Conservation (phyloP, 352 stramenopile species). For the Phytopythium vexans region DNA sequence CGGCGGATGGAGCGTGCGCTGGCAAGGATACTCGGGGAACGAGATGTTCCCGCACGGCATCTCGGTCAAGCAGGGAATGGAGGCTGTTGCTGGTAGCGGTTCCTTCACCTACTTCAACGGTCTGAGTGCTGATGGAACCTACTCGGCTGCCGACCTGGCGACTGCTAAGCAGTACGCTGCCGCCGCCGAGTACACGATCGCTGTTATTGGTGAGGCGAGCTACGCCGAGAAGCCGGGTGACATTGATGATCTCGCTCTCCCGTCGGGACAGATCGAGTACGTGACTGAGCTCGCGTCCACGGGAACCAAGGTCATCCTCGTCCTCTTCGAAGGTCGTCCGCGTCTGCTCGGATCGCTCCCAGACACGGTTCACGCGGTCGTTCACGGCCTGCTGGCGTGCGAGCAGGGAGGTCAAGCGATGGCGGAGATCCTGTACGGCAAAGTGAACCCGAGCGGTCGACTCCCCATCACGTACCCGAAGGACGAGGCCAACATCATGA, state of each 20-base stretch:
- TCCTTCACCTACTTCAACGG: conserved; percentile 58
- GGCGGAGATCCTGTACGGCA: conserved; percentile 77
- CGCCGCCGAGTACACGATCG: conserved; percentile 60
- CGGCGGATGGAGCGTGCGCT: conserved; percentile 77
- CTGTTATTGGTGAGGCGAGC: conserved; percentile 67
- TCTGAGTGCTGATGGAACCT: conserved; percentile 41
- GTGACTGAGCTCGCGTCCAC: conserved; percentile 57
- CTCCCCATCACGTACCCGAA: conserved; percentile 84
- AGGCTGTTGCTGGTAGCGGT: conserved; percentile 19
- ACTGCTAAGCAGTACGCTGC: conserved; percentile 49
- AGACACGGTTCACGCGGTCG: conserved; percentile 47
- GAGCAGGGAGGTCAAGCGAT: conserved; percentile 77
- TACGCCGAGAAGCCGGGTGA: conserved; percentile 88
- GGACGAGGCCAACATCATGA: conserved; percentile 54
- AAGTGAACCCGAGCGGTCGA: conserved; percentile 76
- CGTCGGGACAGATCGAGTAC: conserved; percentile 68
- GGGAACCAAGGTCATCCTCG: conserved; percentile 76
- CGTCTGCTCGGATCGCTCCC: conserved; percentile 56
- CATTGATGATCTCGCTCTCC: conserved; percentile 71
- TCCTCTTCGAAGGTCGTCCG: conserved; percentile 77
- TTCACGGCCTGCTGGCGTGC: conserved; percentile 75
- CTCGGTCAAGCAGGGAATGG: conserved; percentile 48
- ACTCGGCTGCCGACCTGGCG: conserved; percentile 35
- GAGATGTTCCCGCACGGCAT: conserved; percentile 53
- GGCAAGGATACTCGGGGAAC: conserved; percentile 80